Evolutionary conservation across 345 rosid genomes (phyloP).

Genomic region (Melaleuca alternifolia): DNA sequence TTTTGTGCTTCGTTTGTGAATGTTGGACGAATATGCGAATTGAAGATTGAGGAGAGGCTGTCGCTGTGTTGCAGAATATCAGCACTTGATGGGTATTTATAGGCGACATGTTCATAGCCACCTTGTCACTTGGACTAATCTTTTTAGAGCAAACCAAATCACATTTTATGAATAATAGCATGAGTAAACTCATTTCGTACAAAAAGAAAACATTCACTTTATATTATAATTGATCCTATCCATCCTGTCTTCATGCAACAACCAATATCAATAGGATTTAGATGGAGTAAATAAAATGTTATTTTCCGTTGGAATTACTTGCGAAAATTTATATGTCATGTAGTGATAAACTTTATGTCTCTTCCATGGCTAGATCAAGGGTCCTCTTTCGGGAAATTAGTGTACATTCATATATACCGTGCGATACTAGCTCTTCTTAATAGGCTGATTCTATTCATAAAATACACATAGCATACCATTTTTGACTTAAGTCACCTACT

Average conservation of each 20-base stretch:
- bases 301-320: background rate
- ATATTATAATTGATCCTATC: background rate
- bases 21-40: background rate
- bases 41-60: background rate
- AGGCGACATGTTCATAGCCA: background rate
- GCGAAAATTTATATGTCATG: background rate
- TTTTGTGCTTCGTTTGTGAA: background rate
- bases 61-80: background rate
- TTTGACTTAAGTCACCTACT: background rate
- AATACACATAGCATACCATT: background rate
- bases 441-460: background rate
- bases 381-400: background rate
- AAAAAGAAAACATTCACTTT: background rate
- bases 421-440: too few species aligned
- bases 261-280: too few species aligned
- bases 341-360: background rate
- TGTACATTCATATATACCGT: background rate
- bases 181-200: background rate
- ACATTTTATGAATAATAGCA: background rate
- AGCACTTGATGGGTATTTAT: background rate
- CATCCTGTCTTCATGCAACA: background rate
- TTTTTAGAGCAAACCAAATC: background rate
- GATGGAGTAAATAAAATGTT: background rate
- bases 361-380: background rate
- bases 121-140: background rate